Conservation (phyloP, 108 stramenopile species). For the Nitzschia inconspicua region DNA sequence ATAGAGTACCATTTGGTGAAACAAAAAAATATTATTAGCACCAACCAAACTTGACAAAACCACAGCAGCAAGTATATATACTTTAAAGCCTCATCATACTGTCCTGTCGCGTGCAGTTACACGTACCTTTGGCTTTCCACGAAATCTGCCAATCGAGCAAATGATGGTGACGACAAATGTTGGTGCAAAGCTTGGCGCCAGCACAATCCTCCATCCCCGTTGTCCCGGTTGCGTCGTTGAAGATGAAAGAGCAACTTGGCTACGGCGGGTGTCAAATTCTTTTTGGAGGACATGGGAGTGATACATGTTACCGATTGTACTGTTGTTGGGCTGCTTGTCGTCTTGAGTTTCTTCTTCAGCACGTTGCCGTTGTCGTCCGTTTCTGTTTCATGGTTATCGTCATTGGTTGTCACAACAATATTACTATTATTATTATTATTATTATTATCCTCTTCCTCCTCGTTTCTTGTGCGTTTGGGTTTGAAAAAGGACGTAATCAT, state of each 20-base stretch:
- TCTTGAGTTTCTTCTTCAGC: background rate
- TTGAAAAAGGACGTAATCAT: constrained; percentile 72
- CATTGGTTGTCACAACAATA: background rate
- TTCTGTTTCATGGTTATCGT: background rate
- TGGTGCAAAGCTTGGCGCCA: constrained; percentile 36
- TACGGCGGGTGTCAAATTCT: background rate
- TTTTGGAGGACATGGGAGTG: no score
- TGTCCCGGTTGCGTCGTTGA: background rate
- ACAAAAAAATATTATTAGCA: no score
- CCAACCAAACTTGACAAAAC: no score
- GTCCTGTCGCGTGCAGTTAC: no score
- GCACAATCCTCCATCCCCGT: background rate
- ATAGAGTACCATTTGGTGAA: no score
- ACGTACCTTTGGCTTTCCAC: constrained; percentile 48
- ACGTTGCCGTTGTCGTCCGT: background rate
- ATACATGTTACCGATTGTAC: background rate
- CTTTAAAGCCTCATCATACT: no score
- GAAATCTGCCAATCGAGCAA: constrained; percentile 45
- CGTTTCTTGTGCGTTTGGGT: constrained; percentile 35
- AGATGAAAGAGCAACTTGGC: background rate
- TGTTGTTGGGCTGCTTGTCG: background rate
- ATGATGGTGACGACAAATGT: constrained; percentile 34
- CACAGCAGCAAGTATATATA: no score
- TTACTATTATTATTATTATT: background rate
- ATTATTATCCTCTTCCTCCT: background rate